Base-by-base conservation (phyloP, 2,329 filamentous ascomycete species). In the Immersiporthe knoxdaviesiana region DNA sequence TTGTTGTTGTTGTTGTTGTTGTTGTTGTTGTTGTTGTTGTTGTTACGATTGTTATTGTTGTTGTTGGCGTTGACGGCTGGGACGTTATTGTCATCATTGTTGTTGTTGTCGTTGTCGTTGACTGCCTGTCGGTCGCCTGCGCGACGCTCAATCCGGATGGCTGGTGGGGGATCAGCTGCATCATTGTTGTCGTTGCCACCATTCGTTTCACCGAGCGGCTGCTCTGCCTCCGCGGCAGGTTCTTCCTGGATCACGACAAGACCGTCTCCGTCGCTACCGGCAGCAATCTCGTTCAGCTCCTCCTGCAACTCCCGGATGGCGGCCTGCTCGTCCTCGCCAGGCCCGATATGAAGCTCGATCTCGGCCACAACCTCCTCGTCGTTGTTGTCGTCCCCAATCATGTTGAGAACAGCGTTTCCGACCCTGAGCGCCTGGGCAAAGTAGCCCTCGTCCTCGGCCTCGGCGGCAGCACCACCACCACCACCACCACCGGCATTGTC, bases 311-410 rank as follows among this genome's bases (percentile, higher is more conserved):
- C 70, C 59, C 68, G 54, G 5, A 65, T 64, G 30, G 59, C 68
- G 63, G 74, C 76, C 67, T 74, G 73, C 62, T 78, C 76, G 65
- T 77, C 75, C 58, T 82, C 78, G 75, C 66, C 84, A 18, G 68
- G 68, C 24, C 68, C 68, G 24, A 71, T 67, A 11, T 70, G 68
- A 79, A 58, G 80, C 76, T 65, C 77, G 24, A 72, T 72, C 21
- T 72, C 71, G 27, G 66, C 62, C 24, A 72, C 71, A 24, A 73
- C 47, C 16, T 67, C 78, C 72, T 78, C 72, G 16, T 72, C 69
- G 18, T 69, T 73, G 52, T 69, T 71, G 21, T 75, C 74, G 10
- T 84, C 84, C 47, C 84, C 78, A 58, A 75, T 68, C 8, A 73
- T 61, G 50, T 74, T 73, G 1, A 75, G 66, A 7, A 76, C 54